Evolutionary conservation across 2,329 filamentous ascomycete species (phyloP), one percentile per base, ranked within the genome.

Genomic region (Aspergillus sp.): DNA sequence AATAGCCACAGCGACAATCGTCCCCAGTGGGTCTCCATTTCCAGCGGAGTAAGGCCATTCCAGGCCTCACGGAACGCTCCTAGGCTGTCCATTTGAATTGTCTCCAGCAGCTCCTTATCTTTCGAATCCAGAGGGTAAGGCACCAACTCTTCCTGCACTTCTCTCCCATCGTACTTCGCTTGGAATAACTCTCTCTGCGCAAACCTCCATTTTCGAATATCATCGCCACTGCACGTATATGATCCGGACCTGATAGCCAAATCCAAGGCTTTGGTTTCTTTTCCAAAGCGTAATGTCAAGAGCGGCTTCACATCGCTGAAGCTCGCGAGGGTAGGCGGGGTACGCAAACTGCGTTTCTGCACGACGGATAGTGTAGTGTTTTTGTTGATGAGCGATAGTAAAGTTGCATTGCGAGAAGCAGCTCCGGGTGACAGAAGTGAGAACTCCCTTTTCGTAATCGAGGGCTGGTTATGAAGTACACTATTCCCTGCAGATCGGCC

Each of bases 1-100:
- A 85, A 64, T 19, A 81, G 67, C 77, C 78, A 82, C 13, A 83
- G 69, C 28, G 80, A 77, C 28, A 81, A 63, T 19, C 75, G 71
- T 47, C 76, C 70, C 81, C 82, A 84, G 38, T 68, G 67, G 17
- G 39, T 57, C 38, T 64, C 62, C 60, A 70, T 75, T 17, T 58
- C 61, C 13, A 43, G 13, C 50, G 61, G 63, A 30, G 61, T 36
- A 57, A 72, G 63, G 9, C 23, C 21, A 10, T 69, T 57, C 74
- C 75, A 77, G 17, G 58, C 50, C n/a, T 69, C 59, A 57, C 65
- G 63, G 57, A 77, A 77, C 9, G 36, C 60, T 3, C 67, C 64
- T 28, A 61, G 36, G 17, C 64, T 63, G 30, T 72, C 69, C 5
- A 49, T 50, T 43, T 67, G 64, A 9, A 75, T 53, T 38, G 64